Evolutionary conservation across 2,329 filamentous ascomycete genomes (phyloP), one percentile per base, ranked within the genome.

Genomic region (Exophiala dermatitidis): DNA sequence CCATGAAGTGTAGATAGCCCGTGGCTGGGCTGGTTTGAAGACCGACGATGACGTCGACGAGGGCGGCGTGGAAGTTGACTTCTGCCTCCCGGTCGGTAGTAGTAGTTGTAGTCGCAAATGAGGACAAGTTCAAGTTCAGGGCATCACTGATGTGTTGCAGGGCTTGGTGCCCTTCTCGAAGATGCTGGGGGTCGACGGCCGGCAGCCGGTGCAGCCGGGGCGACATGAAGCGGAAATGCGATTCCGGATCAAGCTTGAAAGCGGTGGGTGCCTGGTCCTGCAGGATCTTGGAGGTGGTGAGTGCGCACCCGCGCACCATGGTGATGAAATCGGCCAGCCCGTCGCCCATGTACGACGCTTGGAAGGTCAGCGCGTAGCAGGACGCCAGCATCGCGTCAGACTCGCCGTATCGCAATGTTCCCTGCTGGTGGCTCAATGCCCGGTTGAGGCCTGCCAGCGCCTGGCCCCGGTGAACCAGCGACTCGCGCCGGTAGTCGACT

Each of bases 381-480:
- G 67, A 65, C 29, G 66, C 67, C 3, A 69, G 59, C 47, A 67
- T 65, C 6, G 63, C 54, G 38, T 67, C 65, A 28, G 63, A 52
- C 5, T 66, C 64, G 26, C 57, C 58, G 29, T 57, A 60, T 0
- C 41, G 50, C 34, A 56, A 58, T 32, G 56, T 28, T 10, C 58
- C 59, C 54, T 60, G 19, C 19, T 19, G 19, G 19, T 19, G 60
- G 37, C 55, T 57, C 2, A 84, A 67, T 0, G 76, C 73, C 58
- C 75, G 75, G 65, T 83, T 82, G 60, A 84, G 79, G 4, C 79
- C 76, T 54, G 76, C 77, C 62, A 86, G 80, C 4, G 84, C 83
- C 54, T 84, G 79, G 48, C 85, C 70, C 19, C 84, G 80, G 65
- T 87, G 84, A 34, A 72, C 72, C 69, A 86, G 79, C 40, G 83